phyloP scores from a whole-genome alignment of 768 basidiomycete genomes.

The Auriscalpium vulgare region DNA sequence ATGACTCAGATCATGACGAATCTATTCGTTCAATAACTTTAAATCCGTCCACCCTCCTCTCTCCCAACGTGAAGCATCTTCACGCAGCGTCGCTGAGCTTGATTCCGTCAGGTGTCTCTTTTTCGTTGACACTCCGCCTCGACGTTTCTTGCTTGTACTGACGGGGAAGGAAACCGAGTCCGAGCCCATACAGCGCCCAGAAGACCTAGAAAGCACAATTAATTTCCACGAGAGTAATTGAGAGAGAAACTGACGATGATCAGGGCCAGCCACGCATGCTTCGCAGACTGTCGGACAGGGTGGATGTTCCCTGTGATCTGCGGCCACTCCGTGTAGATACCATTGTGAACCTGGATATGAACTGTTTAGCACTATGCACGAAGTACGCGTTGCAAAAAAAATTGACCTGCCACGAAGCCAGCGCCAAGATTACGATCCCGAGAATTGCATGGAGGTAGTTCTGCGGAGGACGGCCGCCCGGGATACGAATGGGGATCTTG shows the following conservation, averaged over 20 bases:
- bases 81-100: too few relatives aligned
- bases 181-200: background rate
- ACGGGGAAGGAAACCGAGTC: background rate
- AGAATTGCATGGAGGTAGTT: slow-evolving; percentile 21
- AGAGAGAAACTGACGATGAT: slow-evolving; percentile 12
- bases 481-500: slow-evolving; percentile 14
- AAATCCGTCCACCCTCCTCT: too few relatives aligned
- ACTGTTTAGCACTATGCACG: background rate
- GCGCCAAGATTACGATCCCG: slow-evolving; percentile 18
- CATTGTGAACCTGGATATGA: background rate
- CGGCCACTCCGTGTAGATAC: slow-evolving; percentile 10
- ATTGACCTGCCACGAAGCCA: slow-evolving; percentile 16
- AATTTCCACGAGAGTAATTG: background rate
- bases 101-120: too few relatives aligned
- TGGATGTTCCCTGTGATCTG: slow-evolving; percentile 7
- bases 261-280: slow-evolving; percentile 14
- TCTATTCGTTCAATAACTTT: too few relatives aligned
- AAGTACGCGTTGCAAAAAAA: background rate
- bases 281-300: slow-evolving; percentile 4
- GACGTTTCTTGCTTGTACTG: background rate
- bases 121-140: too few relatives aligned
- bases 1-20: too few relatives aligned
- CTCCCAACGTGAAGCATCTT: too few relatives aligned
- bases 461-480: slow-evolving; percentile 18
- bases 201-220: background rate